phyloP scores from a whole-genome alignment of 2,329 filamentous ascomycete genomes.

The Simplicillium aogashimaense region DNA sequence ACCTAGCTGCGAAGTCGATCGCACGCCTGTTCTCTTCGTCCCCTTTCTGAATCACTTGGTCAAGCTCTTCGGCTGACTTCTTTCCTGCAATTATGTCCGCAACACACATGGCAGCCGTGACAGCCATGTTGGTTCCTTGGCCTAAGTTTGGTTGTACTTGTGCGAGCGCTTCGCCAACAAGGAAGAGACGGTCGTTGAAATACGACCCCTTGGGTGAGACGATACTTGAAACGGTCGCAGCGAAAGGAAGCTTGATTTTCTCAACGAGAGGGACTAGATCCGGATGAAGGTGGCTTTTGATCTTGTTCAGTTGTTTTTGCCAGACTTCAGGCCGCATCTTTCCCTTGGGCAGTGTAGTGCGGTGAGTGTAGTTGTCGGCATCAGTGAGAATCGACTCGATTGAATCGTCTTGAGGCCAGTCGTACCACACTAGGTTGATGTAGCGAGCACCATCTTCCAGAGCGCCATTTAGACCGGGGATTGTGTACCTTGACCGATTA shows the following conservation, averaged over 20 bases:
- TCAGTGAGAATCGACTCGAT: background rate
- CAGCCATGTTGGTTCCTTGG: background rate
- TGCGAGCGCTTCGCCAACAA: slow-evolving; percentile 1
- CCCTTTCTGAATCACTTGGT: background rate
- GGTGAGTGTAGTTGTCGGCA: background rate
- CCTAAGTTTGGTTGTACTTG: slow-evolving; percentile 1
- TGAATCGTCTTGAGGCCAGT: background rate
- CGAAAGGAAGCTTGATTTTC: slow-evolving; percentile 1
- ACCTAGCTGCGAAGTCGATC: background rate
- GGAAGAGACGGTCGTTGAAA: background rate
- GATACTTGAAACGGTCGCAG: background rate
- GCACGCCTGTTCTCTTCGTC: background rate
- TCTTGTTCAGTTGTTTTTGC: background rate
- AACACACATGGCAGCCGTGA: background rate
- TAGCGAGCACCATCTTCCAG: background rate
- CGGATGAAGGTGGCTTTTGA: background rate
- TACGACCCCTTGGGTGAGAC: background rate
- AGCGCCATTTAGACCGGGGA: background rate
- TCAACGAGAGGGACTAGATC: background rate
- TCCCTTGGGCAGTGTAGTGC: slow-evolving; percentile 1
- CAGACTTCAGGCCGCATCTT: slow-evolving; percentile 1
- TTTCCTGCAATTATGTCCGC: background rate
- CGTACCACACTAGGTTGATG: slow-evolving; percentile 1
- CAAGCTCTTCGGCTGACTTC: background rate
- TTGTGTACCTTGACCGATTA: background rate